Evolutionary conservation across 306 rosid genomes (phyloP), one percentile per base, ranked within the genome.

Genomic region (Dalbergia oliveri): DNA sequence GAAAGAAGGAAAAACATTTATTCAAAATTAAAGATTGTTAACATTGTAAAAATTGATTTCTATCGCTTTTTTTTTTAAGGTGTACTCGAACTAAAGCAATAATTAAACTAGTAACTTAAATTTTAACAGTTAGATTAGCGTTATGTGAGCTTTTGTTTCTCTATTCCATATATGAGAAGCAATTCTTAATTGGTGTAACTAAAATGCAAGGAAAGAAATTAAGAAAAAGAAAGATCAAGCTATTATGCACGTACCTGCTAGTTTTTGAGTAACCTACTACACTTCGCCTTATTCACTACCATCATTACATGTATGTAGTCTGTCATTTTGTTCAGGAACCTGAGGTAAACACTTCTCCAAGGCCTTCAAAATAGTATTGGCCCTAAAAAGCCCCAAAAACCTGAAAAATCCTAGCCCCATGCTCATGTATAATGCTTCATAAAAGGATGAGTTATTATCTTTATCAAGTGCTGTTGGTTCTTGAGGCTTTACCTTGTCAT

Each of bases 381-480:
- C 4, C 60, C 82, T 26, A 78, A 0, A 2, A 78, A 12, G 16
- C 69, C 11, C 76, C 82, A 68, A 11, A 78, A 78, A 6, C 69
- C 76, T 4, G 43, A 70, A 62, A 37, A 4, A 79, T 59, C 77
- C 71, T 0, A 79, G 0, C 9, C 83, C 78, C 77, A 79, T 1
- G 35, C 77, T 60, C 72, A 70, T 68, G 75, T 70, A 59, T 3
- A 79, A 59, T 69, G 18, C 62, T 16, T 59, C 69, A 41, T 31
- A 44, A 21, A 68, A 78, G 18, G 4, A 0, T 16, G 73, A 65
- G n/a, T 73, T 31, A 0, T 63, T 79, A 23, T 54, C 67, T 64
- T 15, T 21, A 53, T 8, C 44, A 56, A 43, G 23, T 3, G 8
- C 0, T 9, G 34, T 1, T 53, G 3, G 12, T 56, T 0, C 18